These are phyloP conservation scores for Euphorbia peplus DNA, from an alignment of 345 rosid species.

Conservation along the genomic window DNA sequence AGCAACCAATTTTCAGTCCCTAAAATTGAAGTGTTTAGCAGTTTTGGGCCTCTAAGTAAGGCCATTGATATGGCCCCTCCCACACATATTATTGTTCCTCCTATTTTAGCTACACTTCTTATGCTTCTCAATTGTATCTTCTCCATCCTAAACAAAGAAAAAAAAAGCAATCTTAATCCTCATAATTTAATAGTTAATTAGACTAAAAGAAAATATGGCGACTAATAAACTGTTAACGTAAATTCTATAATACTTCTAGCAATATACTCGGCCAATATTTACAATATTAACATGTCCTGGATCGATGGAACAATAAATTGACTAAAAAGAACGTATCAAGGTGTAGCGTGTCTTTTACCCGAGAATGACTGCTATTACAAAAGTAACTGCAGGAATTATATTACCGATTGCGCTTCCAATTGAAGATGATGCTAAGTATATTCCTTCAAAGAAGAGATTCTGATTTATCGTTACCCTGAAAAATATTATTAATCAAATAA, in stretches of 20 bases:
- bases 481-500: neutral
- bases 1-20: conserved; percentile 44
- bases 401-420: conserved; percentile 40
- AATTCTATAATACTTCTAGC: too few species aligned
- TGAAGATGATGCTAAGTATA: conserved; percentile 43
- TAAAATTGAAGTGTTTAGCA: conserved; percentile 41
- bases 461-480: conserved; percentile 43
- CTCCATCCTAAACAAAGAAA: conserved; percentile 43
- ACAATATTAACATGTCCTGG: too few species aligned
- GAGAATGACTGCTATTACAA: conserved; percentile 28
- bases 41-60: conserved; percentile 65
- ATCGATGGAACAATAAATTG: too few species aligned
- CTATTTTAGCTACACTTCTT: conserved; percentile 60
- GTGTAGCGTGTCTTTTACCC: conserved; percentile 28
- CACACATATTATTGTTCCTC: conserved; percentile 58
- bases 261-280: too few species aligned
- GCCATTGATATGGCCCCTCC: conserved; percentile 66
- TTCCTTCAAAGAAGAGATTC: conserved; percentile 35
- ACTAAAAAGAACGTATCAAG: too few species aligned
- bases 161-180: too few species aligned
- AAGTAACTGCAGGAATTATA: conserved; percentile 43
- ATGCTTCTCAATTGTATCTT: conserved; percentile 42
- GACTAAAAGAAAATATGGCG: too few species aligned
- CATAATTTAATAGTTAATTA: too few species aligned
- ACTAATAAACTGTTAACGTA: too few species aligned